Evolutionary conservation across 148 eudicot genomes (phyloP).

Genomic region (Vaccinium vitisidaea): DNA sequence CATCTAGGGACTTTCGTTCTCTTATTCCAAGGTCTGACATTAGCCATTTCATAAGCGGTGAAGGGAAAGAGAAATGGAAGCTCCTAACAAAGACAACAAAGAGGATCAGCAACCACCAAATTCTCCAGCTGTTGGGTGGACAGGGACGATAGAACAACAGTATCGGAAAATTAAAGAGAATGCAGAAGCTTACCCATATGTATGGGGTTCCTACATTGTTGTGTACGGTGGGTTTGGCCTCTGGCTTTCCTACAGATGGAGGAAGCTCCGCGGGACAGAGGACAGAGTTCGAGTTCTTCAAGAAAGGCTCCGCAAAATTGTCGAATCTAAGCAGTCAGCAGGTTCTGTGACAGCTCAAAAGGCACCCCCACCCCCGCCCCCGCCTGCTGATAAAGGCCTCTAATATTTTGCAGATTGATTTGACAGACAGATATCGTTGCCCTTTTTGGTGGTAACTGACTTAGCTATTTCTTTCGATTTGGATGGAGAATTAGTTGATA

Average conservation of each 20-base stretch:
- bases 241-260: slow-evolving; percentile 73
- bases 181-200: slow-evolving; percentile 77
- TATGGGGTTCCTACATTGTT: slow-evolving; percentile 74
- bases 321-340: slow-evolving; percentile 52
- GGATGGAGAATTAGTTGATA: background rate
- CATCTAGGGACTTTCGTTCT: background rate
- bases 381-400: slow-evolving; percentile 29
- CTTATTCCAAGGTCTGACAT: background rate
- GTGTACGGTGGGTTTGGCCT: slow-evolving; percentile 91
- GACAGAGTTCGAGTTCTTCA: slow-evolving; percentile 73
- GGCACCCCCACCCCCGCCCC: slow-evolving; percentile 28
- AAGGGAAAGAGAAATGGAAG: slow-evolving; percentile 29
- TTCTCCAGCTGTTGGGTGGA: slow-evolving; percentile 30
- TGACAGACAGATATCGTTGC: too few relatives aligned
- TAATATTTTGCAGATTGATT: slow-evolving; percentile 18
- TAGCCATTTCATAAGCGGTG: background rate
- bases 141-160: slow-evolving; percentile 35
- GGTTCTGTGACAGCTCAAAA: slow-evolving; percentile 32
- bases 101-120: slow-evolving; percentile 32
- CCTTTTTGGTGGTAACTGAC: background rate
- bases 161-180: slow-evolving; percentile 59
- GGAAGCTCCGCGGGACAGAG: slow-evolving; percentile 70
- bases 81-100: slow-evolving; percentile 29
- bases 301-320: slow-evolving; percentile 55
- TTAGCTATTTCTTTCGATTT: background rate